Evolutionary conservation across 1,139 yeast species (phyloP).

Genomic region (Yamadazyma oceani): DNA sequence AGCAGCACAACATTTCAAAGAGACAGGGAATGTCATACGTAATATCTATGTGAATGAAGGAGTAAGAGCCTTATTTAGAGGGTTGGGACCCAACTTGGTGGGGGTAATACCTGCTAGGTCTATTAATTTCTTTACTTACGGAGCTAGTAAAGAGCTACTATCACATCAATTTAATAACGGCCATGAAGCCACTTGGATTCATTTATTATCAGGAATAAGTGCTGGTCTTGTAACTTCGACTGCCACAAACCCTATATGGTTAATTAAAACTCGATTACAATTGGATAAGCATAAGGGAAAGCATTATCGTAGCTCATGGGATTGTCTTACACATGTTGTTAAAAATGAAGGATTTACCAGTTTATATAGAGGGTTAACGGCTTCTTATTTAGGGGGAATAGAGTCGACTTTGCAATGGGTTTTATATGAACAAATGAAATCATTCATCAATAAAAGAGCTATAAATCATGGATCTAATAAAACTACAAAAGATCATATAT

Average conservation of each 20-base stretch:
- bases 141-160: constrained; percentile 78
- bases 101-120: constrained; percentile 99
- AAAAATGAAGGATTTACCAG: constrained; percentile 78
- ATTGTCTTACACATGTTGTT: constrained; percentile 71
- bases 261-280: constrained; percentile 91
- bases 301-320: constrained; percentile 80
- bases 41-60: constrained; percentile 80
- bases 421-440: constrained; percentile 90
- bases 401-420: constrained; percentile 98
- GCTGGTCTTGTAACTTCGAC: constrained; percentile 97
- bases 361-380: constrained; percentile 85
- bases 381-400: constrained; percentile 90
- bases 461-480: constrained; percentile 35
- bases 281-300: constrained; percentile 70
- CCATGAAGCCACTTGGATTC: constrained; percentile 81
- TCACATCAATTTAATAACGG: constrained; percentile 67
- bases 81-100: constrained; percentile 92
- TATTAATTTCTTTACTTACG: constrained; percentile 94
- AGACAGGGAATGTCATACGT: constrained; percentile 72
- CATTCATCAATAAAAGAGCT: constrained; percentile 61
- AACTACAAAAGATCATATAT: constrained; percentile 62
- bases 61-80: constrained; percentile 81
- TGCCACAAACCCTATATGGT: constrained; percentile 99
- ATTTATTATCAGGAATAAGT: constrained; percentile 80
- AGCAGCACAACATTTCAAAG: constrained; percentile 71